These are phyloP conservation scores for Basidioascus undulatus DNA, from an alignment of 768 basidiomycete species.

Conservation along the genomic window DNA sequence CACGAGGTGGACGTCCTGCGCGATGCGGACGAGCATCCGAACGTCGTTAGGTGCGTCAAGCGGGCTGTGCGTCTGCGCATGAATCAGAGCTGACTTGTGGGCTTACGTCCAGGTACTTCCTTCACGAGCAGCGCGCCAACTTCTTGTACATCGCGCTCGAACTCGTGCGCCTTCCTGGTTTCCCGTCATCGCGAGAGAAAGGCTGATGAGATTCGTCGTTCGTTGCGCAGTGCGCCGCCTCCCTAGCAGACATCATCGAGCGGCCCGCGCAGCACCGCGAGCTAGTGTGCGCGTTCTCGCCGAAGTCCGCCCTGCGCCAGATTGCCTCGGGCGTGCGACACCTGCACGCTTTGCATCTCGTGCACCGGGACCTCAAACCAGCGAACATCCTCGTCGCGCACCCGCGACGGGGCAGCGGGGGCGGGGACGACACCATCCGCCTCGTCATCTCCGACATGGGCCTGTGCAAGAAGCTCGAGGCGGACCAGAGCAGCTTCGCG, in stretches of 20 bases:
- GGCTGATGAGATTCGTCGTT: too few relatives aligned
- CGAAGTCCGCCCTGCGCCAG: conserved; percentile 67
- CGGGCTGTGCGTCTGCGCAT: neutral
- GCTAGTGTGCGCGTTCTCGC: conserved; percentile 50
- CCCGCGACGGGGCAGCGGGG: too few relatives aligned
- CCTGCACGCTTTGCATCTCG: conserved; percentile 75
- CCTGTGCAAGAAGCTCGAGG: conserved; percentile 77
- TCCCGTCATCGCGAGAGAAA: too few relatives aligned
- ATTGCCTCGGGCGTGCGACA: conserved; percentile 71
- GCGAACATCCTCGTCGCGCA: conserved; percentile 82
- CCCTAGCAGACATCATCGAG: conserved; percentile 67
- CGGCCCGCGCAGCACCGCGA: conserved; percentile 46
- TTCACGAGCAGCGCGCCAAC: conserved; percentile 75
- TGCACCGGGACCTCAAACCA: conserved; percentile 97
- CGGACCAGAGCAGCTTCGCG: conserved; percentile 87
- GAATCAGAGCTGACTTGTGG: neutral
- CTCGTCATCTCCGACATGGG: conserved; percentile 63
- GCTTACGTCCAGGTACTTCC: conserved; percentile 64
- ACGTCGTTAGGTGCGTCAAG: conserved; percentile 72
- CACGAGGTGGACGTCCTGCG: conserved; percentile 87
- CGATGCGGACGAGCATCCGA: conserved; percentile 92
- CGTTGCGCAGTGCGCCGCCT: conserved; percentile 80
- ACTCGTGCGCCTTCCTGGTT: conserved; percentile 25
- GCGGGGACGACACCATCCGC: conserved; percentile 3
- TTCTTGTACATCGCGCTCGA: conserved; percentile 97